These are phyloP conservation scores for Pedinophyceae sp. DNA, from an alignment of 139 green algal genomes.

Conservation along the genomic window DNA sequence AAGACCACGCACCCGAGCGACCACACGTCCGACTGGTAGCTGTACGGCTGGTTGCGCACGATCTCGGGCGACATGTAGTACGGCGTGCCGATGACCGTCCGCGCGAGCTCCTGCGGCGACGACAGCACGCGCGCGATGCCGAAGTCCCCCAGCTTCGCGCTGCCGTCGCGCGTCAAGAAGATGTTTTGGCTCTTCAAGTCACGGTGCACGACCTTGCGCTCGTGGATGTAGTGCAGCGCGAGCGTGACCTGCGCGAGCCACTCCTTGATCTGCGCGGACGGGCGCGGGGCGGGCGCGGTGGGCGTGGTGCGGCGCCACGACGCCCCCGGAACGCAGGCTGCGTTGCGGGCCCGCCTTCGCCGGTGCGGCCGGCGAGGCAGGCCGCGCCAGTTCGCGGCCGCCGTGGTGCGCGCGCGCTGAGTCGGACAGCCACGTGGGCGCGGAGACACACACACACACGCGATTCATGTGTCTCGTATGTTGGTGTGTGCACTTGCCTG, in stretches of 20 bases:
- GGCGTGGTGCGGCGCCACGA: too few relatives aligned
- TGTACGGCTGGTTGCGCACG: slow-evolving; percentile 42
- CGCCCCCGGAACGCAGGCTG: too few relatives aligned
- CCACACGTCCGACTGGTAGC: slow-evolving; percentile 65
- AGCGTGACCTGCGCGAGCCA: slow-evolving; percentile 17
- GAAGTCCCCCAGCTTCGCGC: slow-evolving; percentile 56
- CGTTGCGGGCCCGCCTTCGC: too few relatives aligned
- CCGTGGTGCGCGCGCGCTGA: too few relatives aligned
- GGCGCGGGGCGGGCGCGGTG: too few relatives aligned
- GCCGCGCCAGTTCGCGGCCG: too few relatives aligned
- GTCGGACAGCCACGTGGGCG: too few relatives aligned
- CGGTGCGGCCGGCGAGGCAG: too few relatives aligned
- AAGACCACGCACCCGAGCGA: slow-evolving; percentile 67
- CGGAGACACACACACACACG: too few relatives aligned
- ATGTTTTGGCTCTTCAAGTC: slow-evolving; percentile 20
- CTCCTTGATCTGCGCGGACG: too few relatives aligned
- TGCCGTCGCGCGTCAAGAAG: slow-evolving; percentile 12
- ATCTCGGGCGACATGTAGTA: slow-evolving; percentile 51
- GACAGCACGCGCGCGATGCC: slow-evolving; percentile 37
- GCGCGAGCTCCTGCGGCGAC: slow-evolving; percentile 40
- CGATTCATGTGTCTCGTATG: slow-evolving; percentile 2
- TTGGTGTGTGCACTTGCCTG: too few relatives aligned
- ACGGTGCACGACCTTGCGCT: slow-evolving; percentile 14
- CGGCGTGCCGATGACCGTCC: slow-evolving; percentile 45
- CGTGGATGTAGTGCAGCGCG: slow-evolving; percentile 14